Conservation (phyloP, 805 yeast genomes). For the Myxozyma udenii region DNA sequence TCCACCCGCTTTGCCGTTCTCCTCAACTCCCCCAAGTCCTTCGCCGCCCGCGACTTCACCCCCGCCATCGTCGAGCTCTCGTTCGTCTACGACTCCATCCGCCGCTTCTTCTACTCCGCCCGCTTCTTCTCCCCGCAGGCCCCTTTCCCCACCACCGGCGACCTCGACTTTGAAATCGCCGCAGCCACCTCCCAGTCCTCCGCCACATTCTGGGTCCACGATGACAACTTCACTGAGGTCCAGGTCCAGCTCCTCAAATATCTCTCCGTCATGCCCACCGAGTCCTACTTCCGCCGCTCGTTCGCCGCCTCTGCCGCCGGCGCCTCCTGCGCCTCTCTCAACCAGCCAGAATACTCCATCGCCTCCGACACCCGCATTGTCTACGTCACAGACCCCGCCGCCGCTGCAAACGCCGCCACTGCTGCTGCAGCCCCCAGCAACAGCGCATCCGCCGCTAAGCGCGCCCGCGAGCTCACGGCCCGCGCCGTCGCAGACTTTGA, state of each 20-base stretch:
- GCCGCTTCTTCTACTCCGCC: slow-evolving; percentile 32
- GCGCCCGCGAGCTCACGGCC: slow-evolving; percentile 10
- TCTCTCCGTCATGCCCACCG: slow-evolving; percentile 34
- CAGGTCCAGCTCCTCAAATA: slow-evolving; percentile 48
- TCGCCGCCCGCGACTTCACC: slow-evolving; percentile 58
- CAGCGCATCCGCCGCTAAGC: slow-evolving; percentile 1
- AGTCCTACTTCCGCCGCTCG: slow-evolving; percentile 18
- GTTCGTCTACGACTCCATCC: slow-evolving; percentile 50
- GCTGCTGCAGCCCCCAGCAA: slow-evolving; percentile 2
- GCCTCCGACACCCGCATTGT: slow-evolving; percentile 23
- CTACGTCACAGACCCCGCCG: slow-evolving; percentile 3
- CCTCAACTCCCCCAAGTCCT: slow-evolving; percentile 51
- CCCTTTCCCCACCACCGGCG: slow-evolving; percentile 23
- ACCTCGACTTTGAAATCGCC: slow-evolving; percentile 40
- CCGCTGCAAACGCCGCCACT: background rate
- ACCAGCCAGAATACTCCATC: slow-evolving; percentile 11
- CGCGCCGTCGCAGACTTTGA: slow-evolving; percentile 20
- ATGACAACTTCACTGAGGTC: slow-evolving; percentile 56
- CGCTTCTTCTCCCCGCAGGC: slow-evolving; percentile 15
- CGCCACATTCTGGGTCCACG: slow-evolving; percentile 54
- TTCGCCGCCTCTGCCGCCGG: background rate
- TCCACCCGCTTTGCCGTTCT: slow-evolving; percentile 36
- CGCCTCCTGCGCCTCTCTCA: slow-evolving; percentile 2
- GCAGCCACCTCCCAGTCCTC: slow-evolving; percentile 39
- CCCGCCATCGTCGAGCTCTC: slow-evolving; percentile 61